A percentile compares a stretch with the other conserved stretches of the same genome.
Conservation (phyloP, 2,329 filamentous ascomycete genomes). For the Mollisiaceae sp. region DNA sequence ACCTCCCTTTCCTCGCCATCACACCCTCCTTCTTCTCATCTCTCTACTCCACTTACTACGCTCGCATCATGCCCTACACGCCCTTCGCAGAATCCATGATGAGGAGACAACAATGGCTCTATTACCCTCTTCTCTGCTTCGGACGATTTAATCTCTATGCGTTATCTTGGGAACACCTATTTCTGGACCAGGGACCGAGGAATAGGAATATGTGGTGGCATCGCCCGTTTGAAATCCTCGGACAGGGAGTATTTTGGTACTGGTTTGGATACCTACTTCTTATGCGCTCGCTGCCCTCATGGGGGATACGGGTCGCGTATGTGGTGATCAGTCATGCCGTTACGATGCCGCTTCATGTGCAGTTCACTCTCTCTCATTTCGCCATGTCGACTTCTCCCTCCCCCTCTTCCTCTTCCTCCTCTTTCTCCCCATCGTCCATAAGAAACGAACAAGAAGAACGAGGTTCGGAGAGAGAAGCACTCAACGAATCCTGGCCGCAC, state of each 20-base stretch:
- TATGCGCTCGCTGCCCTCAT: slow-evolving; percentile 63
- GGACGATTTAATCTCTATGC: slow-evolving; percentile 76
- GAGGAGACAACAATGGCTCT: slow-evolving; percentile 67
- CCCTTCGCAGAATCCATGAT: slow-evolving; percentile 62
- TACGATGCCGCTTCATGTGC: slow-evolving; percentile 72
- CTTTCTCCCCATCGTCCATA: no score
- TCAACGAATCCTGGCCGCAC: slow-evolving; percentile 67
- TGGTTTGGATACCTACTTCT: slow-evolving; percentile 71
- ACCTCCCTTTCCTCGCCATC: slow-evolving; percentile 72
- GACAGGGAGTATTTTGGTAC: slow-evolving; percentile 69
- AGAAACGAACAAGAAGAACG: no score
- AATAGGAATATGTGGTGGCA: slow-evolving; percentile 66
- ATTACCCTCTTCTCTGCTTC: slow-evolving; percentile 70
- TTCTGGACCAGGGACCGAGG: slow-evolving; percentile 60
- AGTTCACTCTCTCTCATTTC: slow-evolving; percentile 76
- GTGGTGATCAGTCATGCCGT: slow-evolving; percentile 68
- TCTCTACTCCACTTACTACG: slow-evolving; percentile 69
- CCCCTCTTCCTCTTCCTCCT: no score
- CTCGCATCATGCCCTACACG: slow-evolving; percentile 66
- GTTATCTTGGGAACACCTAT: slow-evolving; percentile 68
- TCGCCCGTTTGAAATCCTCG: slow-evolving; percentile 67
- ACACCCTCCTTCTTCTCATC: slow-evolving; percentile 68
- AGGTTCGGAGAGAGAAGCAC: no score
- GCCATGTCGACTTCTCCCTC: slow-evolving; percentile 65
- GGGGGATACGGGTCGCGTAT: slow-evolving; percentile 62